Percentiles rank a stretch among this genome's conserved stretches.
phyloP scores from a whole-genome alignment of 306 rosid genomes.

The Dalbergia oliveri region DNA sequence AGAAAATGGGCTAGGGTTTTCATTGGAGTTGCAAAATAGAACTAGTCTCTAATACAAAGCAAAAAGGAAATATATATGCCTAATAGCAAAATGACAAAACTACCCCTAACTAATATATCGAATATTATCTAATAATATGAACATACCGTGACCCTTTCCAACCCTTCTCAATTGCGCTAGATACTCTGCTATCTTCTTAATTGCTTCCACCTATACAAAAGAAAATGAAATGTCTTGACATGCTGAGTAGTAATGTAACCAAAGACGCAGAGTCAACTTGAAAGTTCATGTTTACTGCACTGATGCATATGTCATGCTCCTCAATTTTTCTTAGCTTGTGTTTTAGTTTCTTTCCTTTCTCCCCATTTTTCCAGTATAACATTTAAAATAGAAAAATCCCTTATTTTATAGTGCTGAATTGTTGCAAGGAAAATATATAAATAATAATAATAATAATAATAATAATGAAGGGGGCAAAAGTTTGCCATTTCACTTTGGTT shows the following conservation, averaged over 20 bases:
- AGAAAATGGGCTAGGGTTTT: too few relatives aligned
- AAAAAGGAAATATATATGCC: too few relatives aligned
- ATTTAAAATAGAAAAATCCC: not conserved
- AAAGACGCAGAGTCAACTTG: not conserved
- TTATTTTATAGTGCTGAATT: not conserved
- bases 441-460: too few relatives aligned
- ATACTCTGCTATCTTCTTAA: constrained; percentile 58
- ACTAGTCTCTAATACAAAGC: too few relatives aligned
- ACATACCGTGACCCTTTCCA: constrained; percentile 66
- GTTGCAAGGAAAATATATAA: not conserved
- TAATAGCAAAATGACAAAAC: too few relatives aligned
- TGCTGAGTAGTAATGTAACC: constrained; percentile 8
- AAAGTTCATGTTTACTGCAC: not conserved
- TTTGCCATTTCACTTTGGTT: not conserved
- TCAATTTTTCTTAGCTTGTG: not conserved
- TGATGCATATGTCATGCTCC: not conserved
- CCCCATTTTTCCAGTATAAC: not conserved
- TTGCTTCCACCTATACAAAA: constrained; percentile 58
- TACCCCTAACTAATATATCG: too few relatives aligned
- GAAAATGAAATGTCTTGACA: not conserved
- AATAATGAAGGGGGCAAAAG: not conserved
- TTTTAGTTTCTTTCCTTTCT: not conserved
- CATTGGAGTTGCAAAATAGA: too few relatives aligned
- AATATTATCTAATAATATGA: too few relatives aligned
- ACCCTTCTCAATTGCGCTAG: constrained; percentile 63